phyloP scores from a whole-genome alignment of 2,329 filamentous ascomycete genomes.

The Botrytis galanthina region DNA sequence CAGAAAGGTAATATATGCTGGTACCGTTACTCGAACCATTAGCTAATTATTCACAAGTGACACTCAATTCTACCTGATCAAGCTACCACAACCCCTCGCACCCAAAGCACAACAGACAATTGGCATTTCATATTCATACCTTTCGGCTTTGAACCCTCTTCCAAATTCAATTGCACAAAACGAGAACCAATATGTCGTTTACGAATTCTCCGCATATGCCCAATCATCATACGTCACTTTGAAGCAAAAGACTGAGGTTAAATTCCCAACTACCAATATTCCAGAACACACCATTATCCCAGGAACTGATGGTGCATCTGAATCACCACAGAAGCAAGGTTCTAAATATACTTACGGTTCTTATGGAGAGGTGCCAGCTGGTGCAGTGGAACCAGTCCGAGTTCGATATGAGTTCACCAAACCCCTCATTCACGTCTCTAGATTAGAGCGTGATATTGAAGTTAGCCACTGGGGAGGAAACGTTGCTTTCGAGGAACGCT shows the following conservation, averaged over 20 bases:
- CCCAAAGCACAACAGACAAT: constrained; percentile 79
- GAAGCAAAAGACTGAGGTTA: constrained; percentile 97
- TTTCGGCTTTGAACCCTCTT: constrained; percentile 75
- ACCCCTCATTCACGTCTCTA: constrained; percentile 75
- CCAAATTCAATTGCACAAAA: constrained; percentile 80
- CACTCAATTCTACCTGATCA: constrained; percentile 80
- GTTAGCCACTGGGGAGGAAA: constrained; percentile 99
- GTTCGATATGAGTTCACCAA: constrained; percentile 96
- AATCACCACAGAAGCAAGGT: constrained; percentile 76
- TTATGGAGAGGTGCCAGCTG: constrained; percentile 78
- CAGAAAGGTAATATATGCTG: constrained; percentile 49
- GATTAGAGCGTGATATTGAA: constrained; percentile 86
- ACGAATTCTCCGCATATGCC: constrained; percentile 81
- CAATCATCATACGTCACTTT: constrained; percentile 79
- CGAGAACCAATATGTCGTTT: constrained; percentile 81
- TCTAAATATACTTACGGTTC: constrained; percentile 86
- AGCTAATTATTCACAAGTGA: constrained; percentile 49
- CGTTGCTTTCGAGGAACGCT: constrained; percentile 89
- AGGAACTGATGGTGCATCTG: constrained; percentile 54
- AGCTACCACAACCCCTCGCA: constrained; percentile 71
- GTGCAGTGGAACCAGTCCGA: constrained; percentile 66
- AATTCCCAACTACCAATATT: constrained; percentile 73
- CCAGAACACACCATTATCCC: constrained; percentile 81
- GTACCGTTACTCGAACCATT: constrained; percentile 11
- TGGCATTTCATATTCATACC: constrained; percentile 78